phyloP scores from a whole-genome alignment of 176 grass and related monocot species.

The Guadua angustifolia region DNA sequence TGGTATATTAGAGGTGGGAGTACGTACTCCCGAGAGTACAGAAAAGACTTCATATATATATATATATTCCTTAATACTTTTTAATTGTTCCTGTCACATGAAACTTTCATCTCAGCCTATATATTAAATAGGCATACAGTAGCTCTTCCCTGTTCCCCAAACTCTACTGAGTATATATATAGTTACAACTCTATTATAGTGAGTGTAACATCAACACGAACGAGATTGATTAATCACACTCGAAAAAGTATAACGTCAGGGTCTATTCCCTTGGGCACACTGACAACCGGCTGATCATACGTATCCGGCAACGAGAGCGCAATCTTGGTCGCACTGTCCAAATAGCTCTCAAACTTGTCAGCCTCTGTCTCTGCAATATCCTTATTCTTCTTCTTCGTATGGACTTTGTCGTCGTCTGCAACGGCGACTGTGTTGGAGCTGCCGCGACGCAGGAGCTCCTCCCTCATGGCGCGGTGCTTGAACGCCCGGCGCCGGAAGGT shows the following conservation, averaged over 20 bases:
- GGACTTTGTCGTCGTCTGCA: too few relatives aligned
- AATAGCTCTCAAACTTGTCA: constrained; percentile 35
- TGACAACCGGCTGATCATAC: not conserved
- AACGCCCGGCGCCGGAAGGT: constrained; percentile 51
- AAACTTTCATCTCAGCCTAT: too few relatives aligned
- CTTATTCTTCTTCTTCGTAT: not conserved
- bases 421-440: not conserved
- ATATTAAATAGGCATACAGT: too few relatives aligned
- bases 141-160: too few relatives aligned
- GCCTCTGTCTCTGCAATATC: too few relatives aligned
- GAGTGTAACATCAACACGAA: not conserved
- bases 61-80: too few relatives aligned
- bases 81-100: too few relatives aligned
- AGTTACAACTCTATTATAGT: not conserved
- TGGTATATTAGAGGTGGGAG: too few relatives aligned
- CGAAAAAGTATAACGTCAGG: constrained; percentile 45
- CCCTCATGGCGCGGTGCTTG: constrained; percentile 48
- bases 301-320: constrained; percentile 51
- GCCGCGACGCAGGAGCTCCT: constrained; percentile 33
- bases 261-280: constrained; percentile 45
- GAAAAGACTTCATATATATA: too few relatives aligned
- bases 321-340: constrained; percentile 41
- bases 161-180: not conserved
- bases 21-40: too few relatives aligned
- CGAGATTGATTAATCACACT: constrained; percentile 29